phyloP scores from a whole-genome alignment of 257 asterid genomes.

The Solanum piurae region DNA sequence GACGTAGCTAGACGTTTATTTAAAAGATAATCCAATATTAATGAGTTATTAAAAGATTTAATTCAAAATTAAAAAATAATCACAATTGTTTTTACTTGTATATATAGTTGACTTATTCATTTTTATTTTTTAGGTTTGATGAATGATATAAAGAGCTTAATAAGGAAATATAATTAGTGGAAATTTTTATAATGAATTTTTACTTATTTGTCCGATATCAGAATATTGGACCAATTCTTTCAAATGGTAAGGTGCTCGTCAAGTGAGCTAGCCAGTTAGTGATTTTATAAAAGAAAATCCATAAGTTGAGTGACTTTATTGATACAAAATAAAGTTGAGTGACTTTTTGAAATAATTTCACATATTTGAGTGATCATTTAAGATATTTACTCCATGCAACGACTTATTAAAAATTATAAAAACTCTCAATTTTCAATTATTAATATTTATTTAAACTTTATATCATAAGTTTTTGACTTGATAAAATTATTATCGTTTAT shows the following conservation, averaged over 20 bases:
- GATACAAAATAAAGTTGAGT: no score
- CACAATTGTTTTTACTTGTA: background rate
- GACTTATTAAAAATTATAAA: no score
- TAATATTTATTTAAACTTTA: no score
- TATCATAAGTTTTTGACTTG: no score
- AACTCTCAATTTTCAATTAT: background rate
- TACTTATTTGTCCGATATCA: no score
- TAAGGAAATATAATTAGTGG: background rate
- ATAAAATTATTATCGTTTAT: no score
- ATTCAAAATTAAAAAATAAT: background rate
- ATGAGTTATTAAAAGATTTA: background rate
- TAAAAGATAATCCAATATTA: background rate
- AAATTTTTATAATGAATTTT: no score
- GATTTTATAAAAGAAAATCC: no score
- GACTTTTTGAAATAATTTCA: no score
- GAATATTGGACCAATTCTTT: background rate
- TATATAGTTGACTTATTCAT: background rate
- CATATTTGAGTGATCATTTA: no score
- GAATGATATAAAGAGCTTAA: background rate
- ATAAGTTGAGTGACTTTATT: no score
- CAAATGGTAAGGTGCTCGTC: background rate
- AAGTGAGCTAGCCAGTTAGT: background rate
- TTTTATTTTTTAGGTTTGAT: no score
- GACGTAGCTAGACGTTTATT: background rate
- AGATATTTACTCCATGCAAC: background rate